These are phyloP conservation scores for Polygonum maritimum DNA, from an alignment of 148 eudicot genomes.

Conservation along the genomic window DNA sequence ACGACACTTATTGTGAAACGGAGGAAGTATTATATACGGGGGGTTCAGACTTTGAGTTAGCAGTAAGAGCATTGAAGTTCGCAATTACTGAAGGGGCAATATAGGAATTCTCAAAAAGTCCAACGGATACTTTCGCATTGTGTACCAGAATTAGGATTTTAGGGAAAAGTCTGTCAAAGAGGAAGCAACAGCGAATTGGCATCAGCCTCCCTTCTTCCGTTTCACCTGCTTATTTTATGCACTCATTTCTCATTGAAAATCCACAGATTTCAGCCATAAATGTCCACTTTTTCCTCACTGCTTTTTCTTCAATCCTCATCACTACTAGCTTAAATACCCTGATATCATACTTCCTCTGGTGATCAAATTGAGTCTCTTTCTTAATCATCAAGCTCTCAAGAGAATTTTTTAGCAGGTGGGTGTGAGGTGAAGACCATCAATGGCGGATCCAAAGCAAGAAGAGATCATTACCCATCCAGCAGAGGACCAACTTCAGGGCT, in stretches of 20 bases:
- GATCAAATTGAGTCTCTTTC: constrained; percentile 7
- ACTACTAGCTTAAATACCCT: constrained; percentile 6
- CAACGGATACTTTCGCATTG: constrained; percentile 44
- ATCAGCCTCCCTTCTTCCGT: constrained; percentile 2
- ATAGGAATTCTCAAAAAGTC: constrained; percentile 33
- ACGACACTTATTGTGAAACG: too few relatives aligned
- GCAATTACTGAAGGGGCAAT: constrained; percentile 58
- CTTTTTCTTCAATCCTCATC: constrained; percentile 19
- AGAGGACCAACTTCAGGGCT: constrained; percentile 91
- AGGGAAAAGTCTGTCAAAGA: neutral
- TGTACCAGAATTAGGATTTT: constrained; percentile 12
- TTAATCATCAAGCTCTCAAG: neutral
- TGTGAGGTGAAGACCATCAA: constrained; percentile 12
- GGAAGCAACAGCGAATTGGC: neutral
- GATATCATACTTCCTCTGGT: neutral
- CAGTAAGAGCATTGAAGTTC: constrained; percentile 16
- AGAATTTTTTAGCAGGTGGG: neutral
- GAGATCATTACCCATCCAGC: constrained; percentile 74
- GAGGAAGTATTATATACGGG: neutral
- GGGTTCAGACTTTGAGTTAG: neutral
- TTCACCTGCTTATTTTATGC: neutral
- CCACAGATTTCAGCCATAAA: neutral
- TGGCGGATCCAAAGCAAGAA: constrained; percentile 71
- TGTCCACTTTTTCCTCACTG: neutral
- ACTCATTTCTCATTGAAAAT: constrained; percentile 5